phyloP scores from a whole-genome alignment of 768 basidiomycete species.

The Dentipellis sp. region DNA sequence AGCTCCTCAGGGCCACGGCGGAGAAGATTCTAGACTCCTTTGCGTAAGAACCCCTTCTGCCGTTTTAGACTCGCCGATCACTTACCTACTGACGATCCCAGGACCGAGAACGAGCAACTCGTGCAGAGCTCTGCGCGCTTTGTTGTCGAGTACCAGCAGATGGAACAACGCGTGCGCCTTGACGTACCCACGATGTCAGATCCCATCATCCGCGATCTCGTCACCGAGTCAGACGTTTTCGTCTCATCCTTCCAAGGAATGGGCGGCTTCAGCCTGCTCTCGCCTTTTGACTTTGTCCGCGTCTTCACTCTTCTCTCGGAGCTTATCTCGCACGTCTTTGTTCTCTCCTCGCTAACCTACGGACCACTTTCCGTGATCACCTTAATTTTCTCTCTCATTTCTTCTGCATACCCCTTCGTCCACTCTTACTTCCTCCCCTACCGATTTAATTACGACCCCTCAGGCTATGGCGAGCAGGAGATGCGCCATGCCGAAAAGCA shows the following conservation, averaged over 20 bases:
- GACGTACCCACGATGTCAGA: constrained; percentile 75
- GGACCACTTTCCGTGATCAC: constrained; percentile 43
- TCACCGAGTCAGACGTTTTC: constrained; percentile 83
- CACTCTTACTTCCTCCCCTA: constrained; percentile 47
- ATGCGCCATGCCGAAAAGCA: constrained; percentile 59
- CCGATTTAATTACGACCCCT: constrained; percentile 33
- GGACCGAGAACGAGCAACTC: constrained; percentile 60
- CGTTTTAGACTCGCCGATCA: background rate
- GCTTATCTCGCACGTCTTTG: constrained; percentile 59
- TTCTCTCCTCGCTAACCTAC: constrained; percentile 57
- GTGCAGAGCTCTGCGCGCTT: constrained; percentile 68
- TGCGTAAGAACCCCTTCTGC: constrained; percentile 43
- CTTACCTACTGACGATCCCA: constrained; percentile 21
- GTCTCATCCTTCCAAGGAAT: constrained; percentile 70
- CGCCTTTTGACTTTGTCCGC: constrained; percentile 72
- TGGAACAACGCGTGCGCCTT: constrained; percentile 66
- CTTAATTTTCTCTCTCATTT: constrained; percentile 51
- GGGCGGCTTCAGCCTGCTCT: constrained; percentile 69
- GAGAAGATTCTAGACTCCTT: constrained; percentile 63
- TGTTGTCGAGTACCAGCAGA: constrained; percentile 68
- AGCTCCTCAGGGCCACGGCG: constrained; percentile 51
- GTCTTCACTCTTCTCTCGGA: constrained; percentile 65
- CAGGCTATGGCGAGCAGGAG: constrained; percentile 42
- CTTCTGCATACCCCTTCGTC: constrained; percentile 50
- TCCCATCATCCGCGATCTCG: constrained; percentile 61